These are phyloP conservation scores for Scorias spongiosa DNA, from an alignment of 2,329 filamentous ascomycete genomes.

Conservation along the genomic window DNA sequence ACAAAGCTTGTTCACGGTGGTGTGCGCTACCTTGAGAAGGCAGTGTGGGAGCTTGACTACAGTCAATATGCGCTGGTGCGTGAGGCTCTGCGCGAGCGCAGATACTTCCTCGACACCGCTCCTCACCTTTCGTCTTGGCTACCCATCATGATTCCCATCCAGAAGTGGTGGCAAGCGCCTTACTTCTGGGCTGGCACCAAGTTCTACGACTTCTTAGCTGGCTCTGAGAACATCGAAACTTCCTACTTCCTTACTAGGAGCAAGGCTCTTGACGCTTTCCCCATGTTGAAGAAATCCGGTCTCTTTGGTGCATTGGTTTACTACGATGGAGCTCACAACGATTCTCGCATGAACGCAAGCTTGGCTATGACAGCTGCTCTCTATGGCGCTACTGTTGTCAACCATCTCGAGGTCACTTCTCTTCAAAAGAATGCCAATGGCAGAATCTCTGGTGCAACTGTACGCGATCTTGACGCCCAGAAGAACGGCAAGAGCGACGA, in stretches of 20 bases:
- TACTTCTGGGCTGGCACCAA: conserved; percentile 70
- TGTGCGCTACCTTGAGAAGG: conserved; percentile 74
- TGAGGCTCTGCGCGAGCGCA: conserved; percentile 67
- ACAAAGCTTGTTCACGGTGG: conserved; percentile 78
- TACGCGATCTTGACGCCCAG: conserved; percentile 55
- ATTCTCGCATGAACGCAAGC: conserved; percentile 83
- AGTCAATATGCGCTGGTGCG: conserved; percentile 64
- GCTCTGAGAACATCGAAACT: conserved; percentile 73
- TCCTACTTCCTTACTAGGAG: conserved; percentile 79
- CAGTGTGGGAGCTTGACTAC: conserved; percentile 72
- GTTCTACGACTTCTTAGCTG: conserved; percentile 71
- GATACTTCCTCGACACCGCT: conserved; percentile 70
- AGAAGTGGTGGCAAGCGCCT: conserved; percentile 72
- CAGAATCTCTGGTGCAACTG: conserved; percentile 55
- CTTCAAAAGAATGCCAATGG: conserved; percentile 62
- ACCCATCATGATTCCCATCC: conserved; percentile 68
- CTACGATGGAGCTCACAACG: conserved; percentile 85
- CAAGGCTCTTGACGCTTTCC: conserved; percentile 74
- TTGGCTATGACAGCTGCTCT: conserved; percentile 79
- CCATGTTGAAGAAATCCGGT: conserved; percentile 70
- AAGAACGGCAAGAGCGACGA: conserved; percentile 49
- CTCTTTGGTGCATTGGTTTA: conserved; percentile 74
- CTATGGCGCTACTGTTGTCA: conserved; percentile 69
- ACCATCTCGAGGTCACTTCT: conserved; percentile 66
- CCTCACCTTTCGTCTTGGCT: conserved; percentile 69